Evolutionary conservation across 2,329 filamentous ascomycete genomes (phyloP).

Genomic region (Eutypa lata): DNA sequence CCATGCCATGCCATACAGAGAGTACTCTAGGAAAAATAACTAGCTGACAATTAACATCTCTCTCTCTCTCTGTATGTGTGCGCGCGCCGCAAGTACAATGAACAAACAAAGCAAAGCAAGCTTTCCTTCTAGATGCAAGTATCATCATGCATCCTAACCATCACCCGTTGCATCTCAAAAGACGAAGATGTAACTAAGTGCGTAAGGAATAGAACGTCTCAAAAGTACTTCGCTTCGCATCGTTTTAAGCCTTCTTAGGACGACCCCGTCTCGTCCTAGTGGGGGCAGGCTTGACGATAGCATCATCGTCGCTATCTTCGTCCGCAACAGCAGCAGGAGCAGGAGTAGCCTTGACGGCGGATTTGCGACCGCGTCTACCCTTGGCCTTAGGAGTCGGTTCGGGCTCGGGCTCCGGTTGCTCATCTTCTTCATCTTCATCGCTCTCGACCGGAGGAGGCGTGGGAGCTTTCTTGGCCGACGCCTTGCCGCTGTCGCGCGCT

Average conservation of each 20-base stretch:
- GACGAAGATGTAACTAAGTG: too few relatives aligned
- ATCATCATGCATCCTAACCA: too few relatives aligned
- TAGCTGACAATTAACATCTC: too few relatives aligned
- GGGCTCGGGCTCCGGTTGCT: conserved; percentile 15
- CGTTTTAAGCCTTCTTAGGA: conserved; percentile 10
- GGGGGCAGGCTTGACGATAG: conserved; percentile 12
- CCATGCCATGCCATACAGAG: too few relatives aligned
- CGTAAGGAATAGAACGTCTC: too few relatives aligned
- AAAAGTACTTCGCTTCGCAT: too few relatives aligned
- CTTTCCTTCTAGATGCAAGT: too few relatives aligned
- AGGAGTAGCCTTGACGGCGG: not conserved
- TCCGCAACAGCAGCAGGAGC: conserved; percentile 13
- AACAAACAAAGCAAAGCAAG: too few relatives aligned
- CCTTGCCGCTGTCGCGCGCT: conserved; percentile 20
- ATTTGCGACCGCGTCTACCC: conserved; percentile 7
- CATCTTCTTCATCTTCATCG: conserved; percentile 17
- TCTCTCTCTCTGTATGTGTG: too few relatives aligned
- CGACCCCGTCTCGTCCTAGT: conserved; percentile 13
- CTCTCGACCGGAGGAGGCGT: conserved; percentile 4
- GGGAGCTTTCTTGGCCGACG: conserved; percentile 18
- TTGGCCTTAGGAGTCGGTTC: conserved; percentile 24
- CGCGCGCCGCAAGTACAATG: too few relatives aligned
- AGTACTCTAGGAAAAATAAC: too few relatives aligned
- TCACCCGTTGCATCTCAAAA: too few relatives aligned
- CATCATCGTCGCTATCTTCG: conserved; percentile 11